Base-by-base conservation (phyloP, 192 early-diverging fungal genomes). In the Lobulomyces angularis region DNA sequence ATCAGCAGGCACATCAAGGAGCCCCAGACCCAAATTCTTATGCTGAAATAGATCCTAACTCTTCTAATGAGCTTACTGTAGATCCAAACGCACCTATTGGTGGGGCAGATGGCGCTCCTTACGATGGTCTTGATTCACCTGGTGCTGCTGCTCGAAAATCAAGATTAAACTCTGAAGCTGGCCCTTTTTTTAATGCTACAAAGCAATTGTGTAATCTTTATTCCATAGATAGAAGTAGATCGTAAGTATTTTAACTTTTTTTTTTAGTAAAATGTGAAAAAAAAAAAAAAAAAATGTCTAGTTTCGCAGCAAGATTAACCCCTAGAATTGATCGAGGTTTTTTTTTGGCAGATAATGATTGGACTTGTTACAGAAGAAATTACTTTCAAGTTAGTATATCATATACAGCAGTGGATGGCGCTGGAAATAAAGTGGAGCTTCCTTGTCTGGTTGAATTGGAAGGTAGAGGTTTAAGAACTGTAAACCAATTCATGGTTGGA, bases 331-430 rank as follows among this genome's bases (percentile, higher is more conserved):
- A 93, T 50, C 75, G 86, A 22, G 90, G 90, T 9, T 95, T 95
- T 61, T 91, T 93, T 42, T 57, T 92, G 31, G 80, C 90, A 1
- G 76, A 81, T 27, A 69, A 67, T 37, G 84, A 86, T 43, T 96
- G 90, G 90, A 89, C 89, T 1, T 92, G 90, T 46, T 95, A 95
- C 55, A 71, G 90, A 4, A 76, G 89, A 50, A 95, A 95, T 56
- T 95, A 92, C 59, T 92, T 92, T 35, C 86, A 92, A 48, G 69
- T 95, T 12, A 77, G 69, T 30, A 61, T 67, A 6, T 56, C 74
- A 4, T 84, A 86, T 53, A 60, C 76, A 5, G 46, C 59, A 23
- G 33, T 35, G 24, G 62, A 70, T 35, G 18, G 42, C 0, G 8
- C 27, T 5, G 48, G 45, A n/a, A 43, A 52, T 18, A 35, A 17